These are phyloP conservation scores for Cynara cardunculus DNA, from an alignment of 129 eudicot species.

Conservation along the genomic window DNA sequence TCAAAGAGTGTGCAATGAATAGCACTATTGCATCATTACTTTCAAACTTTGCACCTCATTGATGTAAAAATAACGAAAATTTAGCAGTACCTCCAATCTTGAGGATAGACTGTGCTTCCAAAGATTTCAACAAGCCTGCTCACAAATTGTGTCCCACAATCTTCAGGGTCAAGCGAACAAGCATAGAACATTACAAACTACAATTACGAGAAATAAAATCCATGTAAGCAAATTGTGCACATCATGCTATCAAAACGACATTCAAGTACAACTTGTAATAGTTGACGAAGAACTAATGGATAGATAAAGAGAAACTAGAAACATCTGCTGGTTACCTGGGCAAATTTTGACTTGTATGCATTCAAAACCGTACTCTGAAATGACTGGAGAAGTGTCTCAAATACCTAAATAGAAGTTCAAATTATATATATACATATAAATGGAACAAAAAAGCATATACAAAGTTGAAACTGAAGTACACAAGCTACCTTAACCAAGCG, in stretches of 20 bases:
- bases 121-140: slow-evolving; percentile 53
- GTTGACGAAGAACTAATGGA: background rate
- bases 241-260: background rate
- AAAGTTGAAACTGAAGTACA: background rate
- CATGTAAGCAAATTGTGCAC: slow-evolving; percentile 1
- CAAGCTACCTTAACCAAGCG: slow-evolving; percentile 62
- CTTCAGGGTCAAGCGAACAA: slow-evolving; percentile 84
- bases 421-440: background rate
- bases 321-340: slow-evolving; percentile 53
- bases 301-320: background rate
- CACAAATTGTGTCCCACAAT: slow-evolving; percentile 69
- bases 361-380: slow-evolving; percentile 72
- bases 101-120: slow-evolving; percentile 34
- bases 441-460: background rate
- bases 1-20: background rate
- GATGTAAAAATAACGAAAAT: slow-evolving; percentile 8
- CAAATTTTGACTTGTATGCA: slow-evolving; percentile 84
- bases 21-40: background rate
- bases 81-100: slow-evolving; percentile 59
- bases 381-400: slow-evolving; percentile 79
- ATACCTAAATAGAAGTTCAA: slow-evolving; percentile 47
- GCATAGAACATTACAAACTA: slow-evolving; percentile 94
- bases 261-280: background rate
- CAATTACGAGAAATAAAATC: slow-evolving; percentile 26
- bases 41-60: background rate